Evolutionary conservation across 2,329 filamentous ascomycete species (phyloP).

Genomic region (Fusarium verrucosum): DNA sequence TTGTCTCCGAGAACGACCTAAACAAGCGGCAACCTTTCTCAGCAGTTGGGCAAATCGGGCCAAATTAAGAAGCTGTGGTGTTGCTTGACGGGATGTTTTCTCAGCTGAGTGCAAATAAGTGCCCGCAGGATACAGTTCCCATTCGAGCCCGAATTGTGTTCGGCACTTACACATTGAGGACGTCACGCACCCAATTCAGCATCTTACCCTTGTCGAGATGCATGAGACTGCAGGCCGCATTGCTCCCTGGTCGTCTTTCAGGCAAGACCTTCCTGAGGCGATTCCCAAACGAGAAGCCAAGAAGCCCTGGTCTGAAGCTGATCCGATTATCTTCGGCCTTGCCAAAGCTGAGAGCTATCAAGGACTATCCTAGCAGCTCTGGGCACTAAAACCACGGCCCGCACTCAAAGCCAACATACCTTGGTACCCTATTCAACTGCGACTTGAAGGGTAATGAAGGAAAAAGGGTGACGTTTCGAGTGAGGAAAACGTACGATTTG

Average conservation of each 20-base stretch:
- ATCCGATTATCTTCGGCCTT: slow-evolving; percentile 17
- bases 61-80: slow-evolving; percentile 20
- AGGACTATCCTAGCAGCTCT: background rate
- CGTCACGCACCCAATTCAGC: slow-evolving; percentile 23
- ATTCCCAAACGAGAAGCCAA: background rate
- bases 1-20: slow-evolving; percentile 1
- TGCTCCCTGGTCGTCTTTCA: background rate
- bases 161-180: slow-evolving; percentile 27
- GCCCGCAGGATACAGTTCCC: slow-evolving; percentile 23
- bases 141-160: slow-evolving; percentile 29
- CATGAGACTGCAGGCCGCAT: slow-evolving; percentile 2
- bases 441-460: slow-evolving; percentile 3
- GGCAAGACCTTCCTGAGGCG: background rate
- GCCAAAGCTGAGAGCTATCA: background rate
- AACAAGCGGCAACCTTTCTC: slow-evolving; percentile 11
- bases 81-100: slow-evolving; percentile 11
- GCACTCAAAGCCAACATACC: background rate
- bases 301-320: background rate
- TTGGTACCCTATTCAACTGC: background rate
- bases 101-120: slow-evolving; percentile 22
- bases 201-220: slow-evolving; percentile 12
- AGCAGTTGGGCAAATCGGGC: background rate
- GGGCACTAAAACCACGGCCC: slow-evolving; percentile 20
- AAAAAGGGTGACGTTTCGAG: background rate
- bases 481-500: slow-evolving; percentile 34